Evolutionary conservation across 306 rosid genomes (phyloP).

Genomic region (Pyrus pyrifolia): DNA sequence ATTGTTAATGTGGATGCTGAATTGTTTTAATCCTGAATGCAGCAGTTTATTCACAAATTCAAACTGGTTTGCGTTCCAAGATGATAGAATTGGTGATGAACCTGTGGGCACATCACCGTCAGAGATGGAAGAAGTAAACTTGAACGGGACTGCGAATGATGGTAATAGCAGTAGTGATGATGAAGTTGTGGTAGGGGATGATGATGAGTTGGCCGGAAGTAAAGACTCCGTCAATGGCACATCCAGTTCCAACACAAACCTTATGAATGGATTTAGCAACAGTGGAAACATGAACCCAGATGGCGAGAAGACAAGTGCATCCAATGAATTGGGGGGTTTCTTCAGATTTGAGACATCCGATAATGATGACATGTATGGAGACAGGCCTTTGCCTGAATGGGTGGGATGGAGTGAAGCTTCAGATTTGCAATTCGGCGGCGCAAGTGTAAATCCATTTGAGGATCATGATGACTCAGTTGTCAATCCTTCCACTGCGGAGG

Average conservation of each 20-base stretch:
- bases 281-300: slow-evolving; percentile 40
- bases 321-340: slow-evolving; percentile 76
- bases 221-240: slow-evolving; percentile 45
- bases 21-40: slow-evolving; percentile 19
- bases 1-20: background rate
- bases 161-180: slow-evolving; percentile 84
- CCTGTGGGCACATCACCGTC: slow-evolving; percentile 54
- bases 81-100: slow-evolving; percentile 58
- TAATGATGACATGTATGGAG: slow-evolving; percentile 59
- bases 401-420: slow-evolving; percentile 81
- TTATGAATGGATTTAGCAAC: slow-evolving; percentile 38
- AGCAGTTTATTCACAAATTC: slow-evolving; percentile 93
- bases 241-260: slow-evolving; percentile 49
- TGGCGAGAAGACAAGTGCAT: slow-evolving; percentile 37
- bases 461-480: slow-evolving; percentile 45
- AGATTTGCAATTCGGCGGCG: slow-evolving; percentile 57
- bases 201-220: slow-evolving; percentile 58
- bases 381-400: slow-evolving; percentile 90
- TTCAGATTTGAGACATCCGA: slow-evolving; percentile 74
- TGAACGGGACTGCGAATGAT: slow-evolving; percentile 67
- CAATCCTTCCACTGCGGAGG: slow-evolving; percentile 31
- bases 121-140: slow-evolving; percentile 84
- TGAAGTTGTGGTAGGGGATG: slow-evolving; percentile 90
- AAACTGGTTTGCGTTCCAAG: slow-evolving; percentile 99
- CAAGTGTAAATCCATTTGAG: slow-evolving; percentile 73